phyloP scores from a whole-genome alignment of 2,329 filamentous ascomycete species.

The Tolypocladium pustulatum region DNA sequence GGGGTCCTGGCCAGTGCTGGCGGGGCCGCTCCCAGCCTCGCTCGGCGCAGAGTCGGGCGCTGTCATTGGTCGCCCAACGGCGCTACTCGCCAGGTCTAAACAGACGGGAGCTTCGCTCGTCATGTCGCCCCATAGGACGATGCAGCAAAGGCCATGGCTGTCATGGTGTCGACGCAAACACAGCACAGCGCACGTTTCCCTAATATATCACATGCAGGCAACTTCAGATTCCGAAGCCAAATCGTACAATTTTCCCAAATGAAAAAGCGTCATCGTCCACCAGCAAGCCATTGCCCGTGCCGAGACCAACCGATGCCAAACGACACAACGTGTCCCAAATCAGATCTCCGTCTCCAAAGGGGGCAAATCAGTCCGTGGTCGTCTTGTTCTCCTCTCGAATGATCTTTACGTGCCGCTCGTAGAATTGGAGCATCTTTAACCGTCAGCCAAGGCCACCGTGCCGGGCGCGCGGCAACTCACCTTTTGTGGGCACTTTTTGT shows the following conservation, averaged over 20 bases:
- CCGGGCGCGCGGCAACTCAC: slow-evolving; percentile 26
- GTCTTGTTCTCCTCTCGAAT: slow-evolving; percentile 26
- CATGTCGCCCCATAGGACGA: not conserved
- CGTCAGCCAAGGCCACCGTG: not conserved
- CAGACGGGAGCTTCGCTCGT: not conserved
- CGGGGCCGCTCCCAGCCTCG: not conserved
- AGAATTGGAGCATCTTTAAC: slow-evolving; percentile 46
- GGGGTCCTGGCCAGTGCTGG: not conserved
- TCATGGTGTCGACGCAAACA: not conserved
- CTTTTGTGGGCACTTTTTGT: slow-evolving; percentile 70
- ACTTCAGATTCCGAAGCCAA: not conserved
- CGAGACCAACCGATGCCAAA: not conserved
- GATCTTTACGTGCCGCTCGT: slow-evolving; percentile 47
- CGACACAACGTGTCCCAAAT: not conserved
- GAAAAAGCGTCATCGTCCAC: not conserved
- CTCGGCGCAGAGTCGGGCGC: not conserved
- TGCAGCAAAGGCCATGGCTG: not conserved
- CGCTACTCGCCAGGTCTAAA: no score
- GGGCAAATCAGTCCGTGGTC: slow-evolving; percentile 5
- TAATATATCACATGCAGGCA: no score
- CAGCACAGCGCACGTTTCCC: not conserved
- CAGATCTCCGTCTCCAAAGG: not conserved
- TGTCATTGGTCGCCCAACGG: not conserved
- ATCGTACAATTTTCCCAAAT: not conserved
- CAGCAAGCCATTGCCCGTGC: not conserved